These are phyloP conservation scores for Brassica juncea DNA, from an alignment of 345 rosid species.

Conservation along the genomic window DNA sequence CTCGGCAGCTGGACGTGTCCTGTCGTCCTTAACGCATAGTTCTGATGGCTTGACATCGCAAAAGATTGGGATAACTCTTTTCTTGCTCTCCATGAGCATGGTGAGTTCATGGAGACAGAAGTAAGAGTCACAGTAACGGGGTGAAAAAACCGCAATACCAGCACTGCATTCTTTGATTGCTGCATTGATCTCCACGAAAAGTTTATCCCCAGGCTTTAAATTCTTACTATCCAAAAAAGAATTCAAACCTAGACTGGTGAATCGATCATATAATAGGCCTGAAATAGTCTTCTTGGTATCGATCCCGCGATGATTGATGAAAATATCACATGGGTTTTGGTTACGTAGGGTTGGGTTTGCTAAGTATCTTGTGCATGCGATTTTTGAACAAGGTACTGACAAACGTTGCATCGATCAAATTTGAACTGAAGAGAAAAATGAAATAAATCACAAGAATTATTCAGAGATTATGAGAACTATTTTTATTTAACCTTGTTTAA, in stretches of 20 bases:
- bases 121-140: constrained; percentile 67
- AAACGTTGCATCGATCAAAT: constrained; percentile 55
- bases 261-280: constrained; percentile 59
- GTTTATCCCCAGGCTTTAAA: constrained; percentile 76
- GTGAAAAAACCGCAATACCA: constrained; percentile 80
- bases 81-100: constrained; percentile 62
- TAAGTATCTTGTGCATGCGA: constrained; percentile 27
- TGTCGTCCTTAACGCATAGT: constrained; percentile 53
- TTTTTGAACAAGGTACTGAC: constrained; percentile 33
- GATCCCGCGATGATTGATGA: constrained; percentile 80
- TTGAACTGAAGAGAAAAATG: constrained; percentile 20
- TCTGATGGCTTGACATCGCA: constrained; percentile 80
- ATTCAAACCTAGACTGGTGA: constrained; percentile 42
- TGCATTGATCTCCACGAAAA: constrained; percentile 54
- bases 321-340: constrained; percentile 54
- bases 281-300: constrained; percentile 81
- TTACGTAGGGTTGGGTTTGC: constrained; percentile 20
- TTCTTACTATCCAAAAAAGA: constrained; percentile 79
- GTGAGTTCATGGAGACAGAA: constrained; percentile 86
- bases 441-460: neutral
- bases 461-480: neutral
- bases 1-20: constrained; percentile 40
- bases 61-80: constrained; percentile 74
- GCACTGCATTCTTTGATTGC: constrained; percentile 59
- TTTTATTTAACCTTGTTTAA: neutral